Evolutionary conservation across 2,329 filamentous ascomycete species (phyloP).

Genomic region (Rhexocercosporidium sp.): DNA sequence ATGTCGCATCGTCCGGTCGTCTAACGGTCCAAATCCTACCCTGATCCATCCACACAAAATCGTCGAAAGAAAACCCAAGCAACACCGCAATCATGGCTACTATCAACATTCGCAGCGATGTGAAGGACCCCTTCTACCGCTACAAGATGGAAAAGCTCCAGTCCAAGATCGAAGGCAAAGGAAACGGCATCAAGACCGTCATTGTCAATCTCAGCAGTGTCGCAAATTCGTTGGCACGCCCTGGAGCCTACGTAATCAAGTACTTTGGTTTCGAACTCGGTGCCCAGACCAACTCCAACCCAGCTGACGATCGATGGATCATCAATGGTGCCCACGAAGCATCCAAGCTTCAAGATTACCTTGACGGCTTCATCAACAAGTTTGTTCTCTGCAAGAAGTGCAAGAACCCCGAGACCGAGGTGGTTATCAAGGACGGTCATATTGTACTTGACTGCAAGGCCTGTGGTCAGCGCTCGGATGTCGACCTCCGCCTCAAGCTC

Average conservation of each 20-base stretch:
- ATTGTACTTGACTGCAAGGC: constrained; percentile 98
- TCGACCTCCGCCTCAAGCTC: constrained; percentile 93
- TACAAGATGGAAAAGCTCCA: constrained; percentile 99
- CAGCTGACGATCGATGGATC: constrained; percentile 98
- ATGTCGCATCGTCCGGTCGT: constrained; percentile 46
- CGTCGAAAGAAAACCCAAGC: constrained; percentile 27
- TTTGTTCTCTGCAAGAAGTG: constrained; percentile 99
- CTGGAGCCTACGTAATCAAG: constrained; percentile 96
- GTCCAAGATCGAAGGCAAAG: constrained; percentile 99
- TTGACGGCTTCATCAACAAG: constrained; percentile 97
- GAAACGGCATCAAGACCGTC: constrained; percentile 99
- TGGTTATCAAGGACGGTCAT: constrained; percentile 90
- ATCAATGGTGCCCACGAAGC: constrained; percentile 99
- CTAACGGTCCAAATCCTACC: constrained; percentile 30
- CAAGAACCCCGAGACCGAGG: constrained; percentile 98
- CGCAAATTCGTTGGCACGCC: constrained; percentile 87
- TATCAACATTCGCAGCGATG: constrained; percentile 98
- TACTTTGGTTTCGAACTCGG: constrained; percentile 99
- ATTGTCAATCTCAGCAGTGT: constrained; percentile 97
- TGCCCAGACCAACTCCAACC: constrained; percentile 97
- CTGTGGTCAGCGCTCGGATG: constrained; percentile 90
- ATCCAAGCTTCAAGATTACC: constrained; percentile 93
- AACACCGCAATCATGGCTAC: constrained; percentile 80
- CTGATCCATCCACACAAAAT: constrained; percentile 26
- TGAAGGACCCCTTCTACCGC: constrained; percentile 98